A percentile compares a stretch with the other conserved stretches of the same genome.
phyloP scores from a whole-genome alignment of 2,329 filamentous ascomycete species.

The Podosphaera fusca region DNA sequence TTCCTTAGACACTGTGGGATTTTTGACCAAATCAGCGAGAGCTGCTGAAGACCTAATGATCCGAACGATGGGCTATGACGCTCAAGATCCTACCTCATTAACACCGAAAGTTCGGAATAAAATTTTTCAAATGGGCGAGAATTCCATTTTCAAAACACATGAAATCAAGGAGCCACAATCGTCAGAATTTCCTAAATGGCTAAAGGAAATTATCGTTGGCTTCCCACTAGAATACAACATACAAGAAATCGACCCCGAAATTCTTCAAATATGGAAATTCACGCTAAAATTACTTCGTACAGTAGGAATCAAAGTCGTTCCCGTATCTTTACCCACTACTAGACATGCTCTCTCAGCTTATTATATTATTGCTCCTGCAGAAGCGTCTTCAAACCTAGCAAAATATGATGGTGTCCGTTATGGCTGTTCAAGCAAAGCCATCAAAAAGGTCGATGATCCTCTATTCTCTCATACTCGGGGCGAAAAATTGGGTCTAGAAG shows the following conservation, averaged over 20 bases:
- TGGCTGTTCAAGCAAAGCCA: slow-evolving; percentile 22
- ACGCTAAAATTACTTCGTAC: slow-evolving; percentile 35
- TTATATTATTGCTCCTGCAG: slow-evolving; percentile 84
- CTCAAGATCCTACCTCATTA: slow-evolving; percentile 29
- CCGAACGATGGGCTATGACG: slow-evolving; percentile 4
- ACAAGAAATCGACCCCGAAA: slow-evolving; percentile 44
- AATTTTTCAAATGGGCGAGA: not conserved
- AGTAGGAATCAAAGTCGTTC: slow-evolving; percentile 47
- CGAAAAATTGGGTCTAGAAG: slow-evolving; percentile 58
- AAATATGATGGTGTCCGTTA: slow-evolving; percentile 97
- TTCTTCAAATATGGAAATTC: slow-evolving; percentile 46
- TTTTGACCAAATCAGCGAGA: slow-evolving; percentile 25
- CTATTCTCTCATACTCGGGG: slow-evolving; percentile 59
- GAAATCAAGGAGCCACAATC: not conserved
- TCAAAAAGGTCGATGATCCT: slow-evolving; percentile 26
- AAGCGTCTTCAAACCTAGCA: slow-evolving; percentile 85
- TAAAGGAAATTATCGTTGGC: slow-evolving; percentile 22
- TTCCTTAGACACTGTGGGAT: slow-evolving; percentile 49
- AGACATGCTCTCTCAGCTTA: slow-evolving; percentile 75
- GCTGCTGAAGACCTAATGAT: slow-evolving; percentile 16
- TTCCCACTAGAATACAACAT: slow-evolving; percentile 70
- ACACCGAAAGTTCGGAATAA: not conserved
- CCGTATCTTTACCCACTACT: slow-evolving; percentile 64
- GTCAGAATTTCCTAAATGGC: not conserved
- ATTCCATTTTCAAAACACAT: not conserved